Conservation (phyloP, 352 stramenopile genomes). For the Pythium graminicola region DNA sequence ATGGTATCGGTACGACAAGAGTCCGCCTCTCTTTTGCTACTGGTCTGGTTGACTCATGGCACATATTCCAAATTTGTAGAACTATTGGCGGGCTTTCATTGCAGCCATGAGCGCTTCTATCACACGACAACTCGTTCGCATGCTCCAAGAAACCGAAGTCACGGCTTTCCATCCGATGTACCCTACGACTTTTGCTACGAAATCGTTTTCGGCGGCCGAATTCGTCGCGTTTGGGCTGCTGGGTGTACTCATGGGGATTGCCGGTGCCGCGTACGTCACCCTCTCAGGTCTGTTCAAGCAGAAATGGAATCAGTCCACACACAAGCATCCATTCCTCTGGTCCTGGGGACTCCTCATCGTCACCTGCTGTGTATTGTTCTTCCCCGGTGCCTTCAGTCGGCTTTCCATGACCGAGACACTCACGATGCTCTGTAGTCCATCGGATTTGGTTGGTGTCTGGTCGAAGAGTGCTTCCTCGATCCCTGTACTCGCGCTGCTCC, state of each 20-base stretch:
- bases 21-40: neutral
- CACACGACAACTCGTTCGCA: constrained; percentile 32
- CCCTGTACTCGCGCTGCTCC: constrained; percentile 30
- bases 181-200: constrained; percentile 32
- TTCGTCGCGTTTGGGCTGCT: constrained; percentile 44
- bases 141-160: constrained; percentile 36
- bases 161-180: constrained; percentile 43
- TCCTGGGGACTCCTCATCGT: constrained; percentile 29
- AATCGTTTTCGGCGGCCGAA: constrained; percentile 44
- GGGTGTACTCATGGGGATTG: constrained; percentile 39
- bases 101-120: constrained; percentile 50
- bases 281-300: constrained; percentile 32
- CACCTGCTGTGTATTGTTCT: constrained; percentile 32
- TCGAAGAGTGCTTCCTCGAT: constrained; percentile 20
- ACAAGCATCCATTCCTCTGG: constrained; percentile 22
- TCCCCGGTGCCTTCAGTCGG: constrained; percentile 34
- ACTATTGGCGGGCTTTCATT: constrained; percentile 67
- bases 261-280: constrained; percentile 43
- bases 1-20: constrained; percentile 39
- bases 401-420: constrained; percentile 30
- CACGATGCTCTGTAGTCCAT: constrained; percentile 25
- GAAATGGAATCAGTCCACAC: constrained; percentile 29
- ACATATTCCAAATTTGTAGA: constrained; percentile 22
- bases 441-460: constrained; percentile 27
- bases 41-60: neutral